Base-by-base conservation (phyloP, 129 eudicot genomes). In the Dittrichia graveolens region DNA sequence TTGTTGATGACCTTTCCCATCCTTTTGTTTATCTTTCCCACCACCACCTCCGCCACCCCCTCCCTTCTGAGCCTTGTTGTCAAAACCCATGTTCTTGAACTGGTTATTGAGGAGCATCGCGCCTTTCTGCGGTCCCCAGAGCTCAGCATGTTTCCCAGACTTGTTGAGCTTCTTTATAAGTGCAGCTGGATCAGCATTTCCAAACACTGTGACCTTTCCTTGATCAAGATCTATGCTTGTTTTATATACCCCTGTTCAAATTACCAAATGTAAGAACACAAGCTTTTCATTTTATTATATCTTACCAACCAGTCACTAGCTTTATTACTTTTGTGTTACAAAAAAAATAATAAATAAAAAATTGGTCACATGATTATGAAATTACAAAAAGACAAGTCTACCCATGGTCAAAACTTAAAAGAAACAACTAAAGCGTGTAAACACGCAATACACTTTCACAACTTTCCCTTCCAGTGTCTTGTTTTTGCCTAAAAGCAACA, bases 161-260 rank as follows among this genome's bases (percentile, higher is more conserved):
- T 92, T 92, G 11, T 45, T 85, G 3, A 92, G 86, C 85, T 92
- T 92, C 80, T 85, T 85, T 69, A 92, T 80, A 19, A 92, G 89
- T n/a, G 63, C 42, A 0, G 78, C 81, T 1, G 96, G 88, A 79
- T 92, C 98, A 5, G 85, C 96, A 62, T 89, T 86, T 41, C 98
- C 96, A 0, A 89, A 54, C 66, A 92, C 98, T 4, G 88, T 85
- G 10, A 92, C 98, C 75, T 86, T 92, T 61, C 98, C 96, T 60
- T 89, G 94, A 13, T 89, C 94, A 34, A 74, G 82, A 83, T 92
- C 96, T 60, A 92, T 83, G 13, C 74, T 82, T 10, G 80, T 78
- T 16, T 83, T 63, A 63, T 85, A 86, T 16, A 92, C 98, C 42
- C 97, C 98, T 92, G 54, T 47, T 65, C 38, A 66, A 59, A 31